Base-by-base conservation (phyloP, 208 protist genomes). In the Borovskyia barvae region DNA sequence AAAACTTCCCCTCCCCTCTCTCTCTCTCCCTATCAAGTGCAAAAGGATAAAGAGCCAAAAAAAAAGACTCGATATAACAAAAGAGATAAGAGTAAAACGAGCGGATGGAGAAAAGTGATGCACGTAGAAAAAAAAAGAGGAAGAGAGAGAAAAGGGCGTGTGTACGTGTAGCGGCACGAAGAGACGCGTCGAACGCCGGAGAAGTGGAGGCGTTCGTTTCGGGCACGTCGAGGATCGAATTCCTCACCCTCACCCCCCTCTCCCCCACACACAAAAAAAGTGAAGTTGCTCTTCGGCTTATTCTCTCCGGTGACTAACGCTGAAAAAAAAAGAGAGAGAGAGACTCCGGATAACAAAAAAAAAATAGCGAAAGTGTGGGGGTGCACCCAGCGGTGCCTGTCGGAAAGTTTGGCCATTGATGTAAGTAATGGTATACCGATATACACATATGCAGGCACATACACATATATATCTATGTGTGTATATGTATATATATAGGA, bases 301-400 rank as follows among this genome's bases (percentile, higher is more conserved):
- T n/a, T n/a, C n/a, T n/a, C n/a, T n/a, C n/a, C n/a, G n/a, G n/a
- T n/a, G n/a, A n/a, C n/a, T n/a, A n/a, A n/a, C n/a, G 8, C 29
- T 30, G 2, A 57, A 50, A 65, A 53, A n/a, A 51, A 40, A 41
- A 48, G 9, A 28, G 17, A 46, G 20, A 57, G 41, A 65, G 26
- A 56, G n/a, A 33, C 20, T 19, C 54, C 28, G 24, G n/a, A 50
- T 20, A 30, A 58, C 41, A 45, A 15, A 47, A 28, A 26, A 33
- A 60, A 60, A 61, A 20, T 30, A 43, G 35, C 29, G 43, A 66
- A 35, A 35, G 56, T 15, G 12, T 36, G 25, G 17, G 14, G 15
- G 5, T 9, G 35, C 2, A 45, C 12, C 5, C 6, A 45, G 28
- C 5, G 2, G 54, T 26, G 19, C 28, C 26, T 26, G 12, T 5